Base-by-base conservation (phyloP, 768 basidiomycete genomes). In the Rhizopogon vinicolor region DNA sequence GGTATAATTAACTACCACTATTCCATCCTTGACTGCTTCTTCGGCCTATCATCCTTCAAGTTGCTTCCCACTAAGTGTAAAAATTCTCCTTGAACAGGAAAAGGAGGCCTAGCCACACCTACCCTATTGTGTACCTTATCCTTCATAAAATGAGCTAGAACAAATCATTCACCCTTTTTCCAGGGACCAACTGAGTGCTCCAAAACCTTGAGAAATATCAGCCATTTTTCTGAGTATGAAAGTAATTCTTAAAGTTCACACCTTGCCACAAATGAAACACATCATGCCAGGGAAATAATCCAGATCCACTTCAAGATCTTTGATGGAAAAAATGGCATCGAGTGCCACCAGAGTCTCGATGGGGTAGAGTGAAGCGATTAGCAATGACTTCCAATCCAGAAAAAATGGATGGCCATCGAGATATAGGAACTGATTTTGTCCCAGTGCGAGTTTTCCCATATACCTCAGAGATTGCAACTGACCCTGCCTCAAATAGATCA, bases 321-420 rank as follows among this genome's bases (percentile, higher is more conserved):
- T 12, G 5, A 56, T 37, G 9, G 7, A n/a, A 1, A 44, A 44
- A 14, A n/a, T 29, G 2, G 25, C 8, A 1, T 44, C 37, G 28
- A 25, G 55, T 49, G 1, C 31, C 19, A 28, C 40, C 35, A 35
- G 39, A 4, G 19, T 56, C 50, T 8, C 16, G 2, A 39, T 52
- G 50, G 9, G 13, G 31, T 14, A 43, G 49, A 41, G 43, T 56
- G 6, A 40, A 0, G 3, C 16, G 18, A n/a, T 56, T 56, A 6
- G 18, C 9, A 44, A 56, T 56, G 8, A 56, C 12, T 31, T 56
- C 55, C 9, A 52, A 44, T 18, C 12, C 44, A 0, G 35, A 44
- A 46, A 43, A 56, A 43, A 43, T 25, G 19, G 55, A 56, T 9
- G 51, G 42, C 55, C 51, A 56, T 9, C 19, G 39, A 49, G 7